A percentile compares a stretch with the other conserved stretches of the same genome.
Conservation (phyloP, 2,329 filamentous ascomycete genomes). For the Neofusicoccum sp. region DNA sequence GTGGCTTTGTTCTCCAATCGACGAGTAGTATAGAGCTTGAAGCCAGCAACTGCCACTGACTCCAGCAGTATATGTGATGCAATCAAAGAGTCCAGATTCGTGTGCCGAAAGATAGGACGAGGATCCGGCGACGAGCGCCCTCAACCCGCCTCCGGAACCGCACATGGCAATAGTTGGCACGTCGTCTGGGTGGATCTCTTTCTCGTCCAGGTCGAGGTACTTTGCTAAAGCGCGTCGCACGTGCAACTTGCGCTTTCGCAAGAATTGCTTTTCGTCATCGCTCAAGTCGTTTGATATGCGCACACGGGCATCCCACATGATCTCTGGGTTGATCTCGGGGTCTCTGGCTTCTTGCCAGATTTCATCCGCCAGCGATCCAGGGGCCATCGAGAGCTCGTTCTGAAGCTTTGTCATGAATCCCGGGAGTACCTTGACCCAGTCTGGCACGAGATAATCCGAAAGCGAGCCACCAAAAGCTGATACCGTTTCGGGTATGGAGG, state of each 20-base stretch:
- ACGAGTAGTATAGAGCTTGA: constrained; percentile 83
- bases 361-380: constrained; percentile 85
- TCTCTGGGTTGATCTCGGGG: constrained; percentile 81
- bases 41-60: constrained; percentile 98
- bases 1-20: constrained; percentile 70
- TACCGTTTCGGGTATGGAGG: constrained; percentile 33
- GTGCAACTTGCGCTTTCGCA: constrained; percentile 67
- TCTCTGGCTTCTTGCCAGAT: constrained; percentile 94
- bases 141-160: constrained; percentile 86
- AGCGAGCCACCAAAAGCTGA: constrained; percentile 55
- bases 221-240: constrained; percentile 74
- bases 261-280: constrained; percentile 76
- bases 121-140: constrained; percentile 86
- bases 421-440: constrained; percentile 79
- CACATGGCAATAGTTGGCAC: constrained; percentile 93
- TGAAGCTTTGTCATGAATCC: constrained; percentile 81
- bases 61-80: constrained; percentile 90
- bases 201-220: constrained; percentile 77
- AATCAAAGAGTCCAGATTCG: constrained; percentile 89
- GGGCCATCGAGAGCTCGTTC: constrained; percentile 81
- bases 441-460: constrained; percentile 73
- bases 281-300: constrained; percentile 82
- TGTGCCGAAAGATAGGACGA: constrained; percentile 84
- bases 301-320: constrained; percentile 77
- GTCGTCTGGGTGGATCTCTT: constrained; percentile 88